Percentiles rank a stretch among this genome's conserved stretches.
These are phyloP conservation scores for Asterella californica DNA, from an alignment of 225 moss, liverwort and hornwort species.

Conservation along the genomic window DNA sequence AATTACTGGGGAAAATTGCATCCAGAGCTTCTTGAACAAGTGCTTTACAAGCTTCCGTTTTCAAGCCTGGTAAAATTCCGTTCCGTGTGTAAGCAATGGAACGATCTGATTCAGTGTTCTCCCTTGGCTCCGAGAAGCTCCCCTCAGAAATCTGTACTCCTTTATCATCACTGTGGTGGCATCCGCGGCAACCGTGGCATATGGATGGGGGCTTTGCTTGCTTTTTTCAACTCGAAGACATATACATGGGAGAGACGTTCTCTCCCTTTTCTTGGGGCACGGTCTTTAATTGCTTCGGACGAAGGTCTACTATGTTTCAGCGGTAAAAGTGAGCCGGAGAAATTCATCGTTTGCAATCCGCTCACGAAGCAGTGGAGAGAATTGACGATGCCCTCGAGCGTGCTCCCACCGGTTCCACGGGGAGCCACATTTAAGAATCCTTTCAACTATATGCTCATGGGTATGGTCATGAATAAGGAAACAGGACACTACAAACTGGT, in stretches of 20 bases:
- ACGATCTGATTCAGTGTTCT: constrained; percentile 10
- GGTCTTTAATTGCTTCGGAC: constrained; percentile 17
- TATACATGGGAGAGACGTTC: constrained; percentile 23
- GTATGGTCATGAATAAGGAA: constrained; percentile 21
- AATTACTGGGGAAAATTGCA: constrained; percentile 16
- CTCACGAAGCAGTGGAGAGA: constrained; percentile 27
- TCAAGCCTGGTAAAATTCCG: constrained; percentile 16
- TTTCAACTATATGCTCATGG: constrained; percentile 19
- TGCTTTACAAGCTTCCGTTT: constrained; percentile 25
- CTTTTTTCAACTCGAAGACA: constrained; percentile 22
- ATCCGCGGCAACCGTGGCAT: constrained; percentile 16
- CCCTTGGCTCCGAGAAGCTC: constrained; percentile 5
- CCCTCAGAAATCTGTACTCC: constrained; percentile 20
- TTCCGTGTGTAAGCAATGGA: constrained; percentile 22
- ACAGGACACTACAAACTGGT: constrained; percentile 30
- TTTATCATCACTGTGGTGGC: constrained; percentile 23
- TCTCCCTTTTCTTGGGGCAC: constrained; percentile 17
- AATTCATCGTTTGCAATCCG: constrained; percentile 25
- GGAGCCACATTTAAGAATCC: constrained; percentile 18
- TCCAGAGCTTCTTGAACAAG: constrained; percentile 24
- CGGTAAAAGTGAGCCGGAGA: constrained; percentile 20
- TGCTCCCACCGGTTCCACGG: constrained; percentile 16
- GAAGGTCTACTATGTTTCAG: constrained; percentile 24
- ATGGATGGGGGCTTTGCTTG: constrained; percentile 15
- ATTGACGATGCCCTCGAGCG: constrained; percentile 2